Percentiles rank a stretch among this genome's conserved stretches.
Conservation (phyloP, 2,329 filamentous ascomycete species). For the Fusarium bactridioides region DNA sequence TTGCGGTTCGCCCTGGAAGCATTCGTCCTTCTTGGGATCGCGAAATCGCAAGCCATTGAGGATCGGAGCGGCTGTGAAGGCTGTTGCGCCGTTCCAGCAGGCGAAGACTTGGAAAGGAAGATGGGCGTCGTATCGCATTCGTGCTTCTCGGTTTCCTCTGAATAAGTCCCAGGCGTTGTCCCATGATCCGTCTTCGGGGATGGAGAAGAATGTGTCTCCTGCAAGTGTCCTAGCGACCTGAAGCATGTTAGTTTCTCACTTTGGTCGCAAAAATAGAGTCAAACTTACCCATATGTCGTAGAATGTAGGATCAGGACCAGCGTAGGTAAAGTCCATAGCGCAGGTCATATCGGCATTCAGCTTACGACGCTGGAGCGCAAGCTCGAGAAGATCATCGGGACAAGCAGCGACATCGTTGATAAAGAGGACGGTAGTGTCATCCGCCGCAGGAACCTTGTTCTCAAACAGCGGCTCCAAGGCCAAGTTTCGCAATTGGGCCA, state of each 20-base stretch:
- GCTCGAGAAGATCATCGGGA: constrained; percentile 64
- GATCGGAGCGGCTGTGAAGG: constrained; percentile 59
- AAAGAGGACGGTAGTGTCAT: constrained; percentile 58
- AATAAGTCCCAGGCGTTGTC: constrained; percentile 60
- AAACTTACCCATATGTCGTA: constrained; percentile 60
- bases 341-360: constrained; percentile 65
- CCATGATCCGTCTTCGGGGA: constrained; percentile 60
- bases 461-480: constrained; percentile 57
- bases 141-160: constrained; percentile 55
- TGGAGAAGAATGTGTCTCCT: constrained; percentile 64
- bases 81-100: constrained; percentile 67
- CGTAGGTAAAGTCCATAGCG: constrained; percentile 65
- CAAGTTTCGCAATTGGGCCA: constrained; percentile 61
- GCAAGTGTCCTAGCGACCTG: constrained; percentile 59
- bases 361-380: constrained; percentile 56
- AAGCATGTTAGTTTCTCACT: background rate
- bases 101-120: constrained; percentile 66
- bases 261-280: accelerated
- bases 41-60: constrained; percentile 56
- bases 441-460: constrained; percentile 35
- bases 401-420: constrained; percentile 64
- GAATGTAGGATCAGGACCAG: constrained; percentile 56
- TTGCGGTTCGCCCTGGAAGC: constrained; percentile 61
- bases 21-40: constrained; percentile 51
- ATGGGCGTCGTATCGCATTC: constrained; percentile 45